phyloP scores from a whole-genome alignment of 2,329 filamentous ascomycete species.

The Amphichorda felina region DNA sequence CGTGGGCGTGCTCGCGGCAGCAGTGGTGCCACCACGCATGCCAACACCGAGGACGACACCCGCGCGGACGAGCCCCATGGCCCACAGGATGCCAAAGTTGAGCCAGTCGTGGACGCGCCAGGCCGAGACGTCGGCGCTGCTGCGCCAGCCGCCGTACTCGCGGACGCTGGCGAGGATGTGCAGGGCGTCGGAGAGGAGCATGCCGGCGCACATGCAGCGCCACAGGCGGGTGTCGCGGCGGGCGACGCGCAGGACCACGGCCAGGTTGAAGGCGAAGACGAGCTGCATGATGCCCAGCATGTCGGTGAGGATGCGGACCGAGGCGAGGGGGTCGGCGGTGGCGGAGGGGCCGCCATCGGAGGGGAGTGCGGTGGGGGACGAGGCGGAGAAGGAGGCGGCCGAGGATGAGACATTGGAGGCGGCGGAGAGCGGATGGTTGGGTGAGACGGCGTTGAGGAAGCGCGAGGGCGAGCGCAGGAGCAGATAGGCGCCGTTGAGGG shows the following conservation, averaged over 20 bases:
- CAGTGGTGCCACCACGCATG: neutral
- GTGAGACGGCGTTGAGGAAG: conserved; percentile 15
- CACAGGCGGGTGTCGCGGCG: conserved; percentile 19
- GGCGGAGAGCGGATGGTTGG: conserved; percentile 11
- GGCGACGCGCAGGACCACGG: conserved; percentile 18
- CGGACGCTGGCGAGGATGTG: conserved; percentile 11
- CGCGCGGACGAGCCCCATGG: conserved; percentile 4
- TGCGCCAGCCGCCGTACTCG: conserved; percentile 2
- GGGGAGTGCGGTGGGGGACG: neutral
- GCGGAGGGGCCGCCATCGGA: neutral
- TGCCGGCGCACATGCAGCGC: conserved; percentile 29
- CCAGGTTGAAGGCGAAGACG: conserved; percentile 23
- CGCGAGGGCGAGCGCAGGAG: conserved; percentile 12
- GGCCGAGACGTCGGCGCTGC: neutral
- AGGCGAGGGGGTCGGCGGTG: neutral
- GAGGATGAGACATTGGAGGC: conserved; percentile 2
- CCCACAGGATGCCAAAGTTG: conserved; percentile 5
- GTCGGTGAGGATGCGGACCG: conserved; percentile 8
- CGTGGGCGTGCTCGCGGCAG: neutral
- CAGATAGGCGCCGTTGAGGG: conserved; percentile 16
- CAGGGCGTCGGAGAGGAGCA: conserved; percentile 47
- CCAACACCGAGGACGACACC: conserved; percentile 5
- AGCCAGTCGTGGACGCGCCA: conserved; percentile 6
- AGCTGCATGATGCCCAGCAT: conserved; percentile 11
- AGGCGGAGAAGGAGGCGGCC: neutral